phyloP scores from a whole-genome alignment of 352 stramenopile genomes.

The Phytopythium mirpurense region DNA sequence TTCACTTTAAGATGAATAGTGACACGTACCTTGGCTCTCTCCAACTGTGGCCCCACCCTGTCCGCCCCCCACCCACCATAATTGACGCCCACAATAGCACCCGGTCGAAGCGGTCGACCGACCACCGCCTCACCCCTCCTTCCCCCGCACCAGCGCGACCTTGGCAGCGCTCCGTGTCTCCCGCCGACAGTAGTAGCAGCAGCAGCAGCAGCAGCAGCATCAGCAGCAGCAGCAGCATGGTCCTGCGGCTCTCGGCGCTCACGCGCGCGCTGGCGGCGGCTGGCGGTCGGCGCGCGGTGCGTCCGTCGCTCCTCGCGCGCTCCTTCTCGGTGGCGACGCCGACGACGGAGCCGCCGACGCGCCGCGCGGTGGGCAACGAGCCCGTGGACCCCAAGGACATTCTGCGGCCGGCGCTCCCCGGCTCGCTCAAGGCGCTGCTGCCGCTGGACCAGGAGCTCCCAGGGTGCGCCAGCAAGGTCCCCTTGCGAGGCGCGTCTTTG shows the following conservation, averaged over 20 bases:
- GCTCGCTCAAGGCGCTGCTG: conserved; percentile 37
- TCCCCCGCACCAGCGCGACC: too few species aligned
- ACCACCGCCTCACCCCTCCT: too few species aligned
- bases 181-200: too few species aligned
- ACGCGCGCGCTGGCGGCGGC: neutral
- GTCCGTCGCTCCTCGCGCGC: conserved; percentile 11
- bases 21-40: neutral
- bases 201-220: too few species aligned
- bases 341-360: conserved; percentile 16
- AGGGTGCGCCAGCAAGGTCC: too few species aligned
- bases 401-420: conserved; percentile 37
- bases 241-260: conserved; percentile 4
- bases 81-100: too few species aligned
- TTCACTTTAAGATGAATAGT: neutral
- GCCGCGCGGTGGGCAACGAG: conserved; percentile 7
- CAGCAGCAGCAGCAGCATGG: neutral
- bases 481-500: too few species aligned
- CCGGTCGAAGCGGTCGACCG: too few species aligned
- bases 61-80: conserved; percentile 3
- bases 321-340: conserved; percentile 29
- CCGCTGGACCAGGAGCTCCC: conserved; percentile 59
- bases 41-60: neutral
- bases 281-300: neutral
- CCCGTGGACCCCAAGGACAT: conserved; percentile 41
- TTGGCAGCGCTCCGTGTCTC: too few species aligned